phyloP scores from a whole-genome alignment of 148 eudicot genomes.

The Persicaria maculosa region DNA sequence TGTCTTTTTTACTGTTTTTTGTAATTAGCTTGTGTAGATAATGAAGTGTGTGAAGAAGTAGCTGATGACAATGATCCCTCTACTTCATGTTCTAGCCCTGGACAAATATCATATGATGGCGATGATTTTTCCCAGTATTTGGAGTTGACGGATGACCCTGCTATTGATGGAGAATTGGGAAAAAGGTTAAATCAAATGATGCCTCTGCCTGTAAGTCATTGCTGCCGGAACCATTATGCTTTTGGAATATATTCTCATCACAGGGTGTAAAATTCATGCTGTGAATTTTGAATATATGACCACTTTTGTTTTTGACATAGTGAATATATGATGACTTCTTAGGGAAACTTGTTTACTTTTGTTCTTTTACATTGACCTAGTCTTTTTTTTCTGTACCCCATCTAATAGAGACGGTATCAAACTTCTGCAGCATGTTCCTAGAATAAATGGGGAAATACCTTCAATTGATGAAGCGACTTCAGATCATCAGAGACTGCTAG shows the following conservation, averaged over 20 bases:
- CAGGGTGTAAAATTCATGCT: slow-evolving; percentile 1
- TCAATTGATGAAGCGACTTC: slow-evolving; percentile 83
- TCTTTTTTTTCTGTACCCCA: background rate
- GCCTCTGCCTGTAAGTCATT: slow-evolving; percentile 70
- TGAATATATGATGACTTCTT: background rate
- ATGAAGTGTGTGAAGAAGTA: slow-evolving; percentile 31
- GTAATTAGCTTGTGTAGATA: slow-evolving; percentile 31
- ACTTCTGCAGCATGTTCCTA: slow-evolving; percentile 69
- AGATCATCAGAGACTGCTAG: slow-evolving; percentile 82
- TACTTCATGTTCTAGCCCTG: slow-evolving; percentile 76
- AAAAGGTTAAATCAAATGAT: slow-evolving; percentile 70
- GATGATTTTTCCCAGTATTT: slow-evolving; percentile 47
- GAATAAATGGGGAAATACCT: slow-evolving; percentile 91
- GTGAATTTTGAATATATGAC: background rate
- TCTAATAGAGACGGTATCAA: background rate
- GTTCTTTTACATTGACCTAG: background rate
- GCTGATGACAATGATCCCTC: slow-evolving; percentile 45
- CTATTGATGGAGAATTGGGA: slow-evolving; percentile 88
- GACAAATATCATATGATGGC: slow-evolving; percentile 50
- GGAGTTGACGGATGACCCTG: slow-evolving; percentile 63
- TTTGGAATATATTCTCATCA: background rate
- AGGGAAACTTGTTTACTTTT: background rate
- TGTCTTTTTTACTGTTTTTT: slow-evolving; percentile 15
- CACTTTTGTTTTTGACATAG: background rate
- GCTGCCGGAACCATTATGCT: background rate